These are phyloP conservation scores for thale cress (Arabidopsis thaliana) DNA, from an alignment of 345 rosid genomes.

Conservation along the genomic window DNA sequence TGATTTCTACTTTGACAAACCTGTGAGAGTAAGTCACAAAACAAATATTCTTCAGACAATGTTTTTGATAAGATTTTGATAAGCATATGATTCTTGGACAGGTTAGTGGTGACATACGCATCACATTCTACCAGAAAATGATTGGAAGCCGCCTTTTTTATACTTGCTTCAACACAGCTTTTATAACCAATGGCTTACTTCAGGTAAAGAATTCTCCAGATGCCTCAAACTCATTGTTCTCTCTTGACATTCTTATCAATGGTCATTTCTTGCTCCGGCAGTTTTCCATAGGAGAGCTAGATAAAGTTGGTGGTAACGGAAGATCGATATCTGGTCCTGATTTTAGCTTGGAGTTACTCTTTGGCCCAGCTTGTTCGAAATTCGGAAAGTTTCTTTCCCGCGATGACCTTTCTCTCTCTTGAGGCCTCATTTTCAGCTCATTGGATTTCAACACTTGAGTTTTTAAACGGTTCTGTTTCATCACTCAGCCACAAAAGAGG, in stretches of 20 bases:
- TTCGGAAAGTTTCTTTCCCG: slow-evolving; percentile 35
- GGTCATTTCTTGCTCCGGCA: slow-evolving; percentile 37
- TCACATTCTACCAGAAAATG: slow-evolving; percentile 88
- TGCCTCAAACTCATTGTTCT: not conserved
- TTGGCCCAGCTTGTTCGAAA: slow-evolving; percentile 73
- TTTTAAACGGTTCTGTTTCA: slow-evolving; percentile 6
- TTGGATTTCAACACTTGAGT: not conserved
- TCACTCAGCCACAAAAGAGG: slow-evolving; percentile 22
- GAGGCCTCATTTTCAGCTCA: slow-evolving; percentile 21
- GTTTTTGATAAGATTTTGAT: not conserved
- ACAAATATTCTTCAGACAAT: not conserved
- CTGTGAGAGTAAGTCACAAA: slow-evolving; percentile 62
- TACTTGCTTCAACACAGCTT: slow-evolving; percentile 86
- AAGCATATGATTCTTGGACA: slow-evolving; percentile 37
- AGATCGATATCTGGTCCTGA: slow-evolving; percentile 73
- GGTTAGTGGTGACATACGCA: slow-evolving; percentile 79
- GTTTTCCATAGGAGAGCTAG: slow-evolving; percentile 69
- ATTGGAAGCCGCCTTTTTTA: slow-evolving; percentile 89
- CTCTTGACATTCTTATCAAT: slow-evolving; percentile 21
- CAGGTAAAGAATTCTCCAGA: slow-evolving; percentile 56
- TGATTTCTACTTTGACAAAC: slow-evolving; percentile 71
- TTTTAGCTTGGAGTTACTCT: slow-evolving; percentile 85
- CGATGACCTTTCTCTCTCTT: slow-evolving; percentile 26
- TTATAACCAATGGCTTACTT: slow-evolving; percentile 77
- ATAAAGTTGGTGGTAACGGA: slow-evolving; percentile 77